A percentile compares a stretch with the other conserved stretches of the same genome.
Conservation (phyloP, 2,329 filamentous ascomycete genomes). For the Claviceps africana region DNA sequence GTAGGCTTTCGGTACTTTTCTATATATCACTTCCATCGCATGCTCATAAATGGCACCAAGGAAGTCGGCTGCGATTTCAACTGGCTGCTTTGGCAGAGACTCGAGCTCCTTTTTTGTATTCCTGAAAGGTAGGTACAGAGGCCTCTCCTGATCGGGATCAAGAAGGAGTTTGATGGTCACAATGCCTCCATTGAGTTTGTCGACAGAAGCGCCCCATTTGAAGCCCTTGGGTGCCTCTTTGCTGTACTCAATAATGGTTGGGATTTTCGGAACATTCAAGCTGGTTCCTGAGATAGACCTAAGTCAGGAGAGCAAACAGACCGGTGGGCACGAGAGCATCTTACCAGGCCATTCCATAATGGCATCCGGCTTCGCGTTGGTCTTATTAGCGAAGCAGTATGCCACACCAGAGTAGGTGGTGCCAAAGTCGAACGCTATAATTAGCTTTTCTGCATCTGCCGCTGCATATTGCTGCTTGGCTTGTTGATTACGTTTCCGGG, state of each 20-base stretch:
- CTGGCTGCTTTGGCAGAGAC: constrained; percentile 7
- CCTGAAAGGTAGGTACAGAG: constrained; percentile 4
- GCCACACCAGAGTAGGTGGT: constrained; percentile 43
- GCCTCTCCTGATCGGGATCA: constrained; percentile 7
- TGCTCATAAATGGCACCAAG: constrained; percentile 11
- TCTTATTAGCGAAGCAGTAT: constrained; percentile 14
- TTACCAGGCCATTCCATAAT: constrained; percentile 11
- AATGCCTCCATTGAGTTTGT: constrained; percentile 4
- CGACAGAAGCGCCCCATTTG: constrained; percentile 13
- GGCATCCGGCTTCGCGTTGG: constrained; percentile 19
- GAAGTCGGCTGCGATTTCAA: constrained; percentile 9
- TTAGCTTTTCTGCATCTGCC: constrained; percentile 22
- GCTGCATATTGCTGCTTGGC: neutral
- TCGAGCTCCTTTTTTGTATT: constrained; percentile 2
- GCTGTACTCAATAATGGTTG: constrained; percentile 9
- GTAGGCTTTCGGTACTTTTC: constrained; percentile 6
- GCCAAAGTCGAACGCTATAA: constrained; percentile 41
- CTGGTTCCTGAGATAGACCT: constrained; percentile 26
- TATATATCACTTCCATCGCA: constrained; percentile 24
- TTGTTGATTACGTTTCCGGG: neutral
- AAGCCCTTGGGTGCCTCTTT: constrained; percentile 26
- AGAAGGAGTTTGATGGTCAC: constrained; percentile 10
- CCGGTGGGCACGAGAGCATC: constrained; percentile 8
- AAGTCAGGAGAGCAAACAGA: constrained; percentile 26
- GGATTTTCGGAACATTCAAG: constrained; percentile 23